A percentile compares a stretch with the other conserved stretches of the same genome.
These are phyloP conservation scores for Pseudonitzschia delicatissima DNA, from an alignment of 108 stramenopile species.

Conservation along the genomic window DNA sequence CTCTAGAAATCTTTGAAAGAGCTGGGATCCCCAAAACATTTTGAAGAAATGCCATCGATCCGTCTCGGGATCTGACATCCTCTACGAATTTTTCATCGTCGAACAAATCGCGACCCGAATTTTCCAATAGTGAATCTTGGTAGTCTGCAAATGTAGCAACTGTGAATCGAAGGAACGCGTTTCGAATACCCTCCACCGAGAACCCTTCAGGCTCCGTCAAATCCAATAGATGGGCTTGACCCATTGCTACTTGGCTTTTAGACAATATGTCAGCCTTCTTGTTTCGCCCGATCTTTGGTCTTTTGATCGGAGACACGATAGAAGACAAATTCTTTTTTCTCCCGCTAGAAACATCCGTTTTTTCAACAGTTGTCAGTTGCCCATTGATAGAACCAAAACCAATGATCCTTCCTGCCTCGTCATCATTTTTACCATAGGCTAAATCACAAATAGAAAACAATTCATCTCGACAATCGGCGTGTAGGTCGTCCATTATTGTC, in stretches of 20 bases:
- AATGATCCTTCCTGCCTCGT: neutral
- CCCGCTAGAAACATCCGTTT: slow-evolving; percentile 1
- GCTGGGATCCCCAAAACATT: slow-evolving; percentile 51
- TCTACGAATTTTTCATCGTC: slow-evolving; percentile 48
- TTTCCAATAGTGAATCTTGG: neutral
- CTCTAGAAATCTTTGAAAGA: slow-evolving; percentile 79
- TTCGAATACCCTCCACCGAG: slow-evolving; percentile 50
- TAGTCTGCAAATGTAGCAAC: slow-evolving; percentile 66
- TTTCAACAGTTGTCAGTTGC: slow-evolving; percentile 9
- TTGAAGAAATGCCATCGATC: slow-evolving; percentile 24
- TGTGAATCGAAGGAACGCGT: slow-evolving; percentile 78
- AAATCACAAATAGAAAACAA: slow-evolving; percentile 17
- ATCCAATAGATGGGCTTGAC: slow-evolving; percentile 28
- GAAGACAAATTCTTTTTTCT: neutral
- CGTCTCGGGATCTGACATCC: slow-evolving; percentile 32
- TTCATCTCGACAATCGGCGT: slow-evolving; percentile 7
- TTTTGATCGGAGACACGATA: slow-evolving; percentile 11
- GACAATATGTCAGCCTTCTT: slow-evolving; percentile 19
- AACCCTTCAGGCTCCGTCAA: slow-evolving; percentile 52
- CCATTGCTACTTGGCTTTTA: slow-evolving; percentile 2
- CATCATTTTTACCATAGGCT: slow-evolving; percentile 23
- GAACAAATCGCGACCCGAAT: slow-evolving; percentile 39
- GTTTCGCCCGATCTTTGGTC: slow-evolving; percentile 6
- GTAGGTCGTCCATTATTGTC: slow-evolving; percentile 13
- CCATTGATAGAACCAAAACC: slow-evolving; percentile 11